A percentile compares a stretch with the other conserved stretches of the same genome.
phyloP scores from a whole-genome alignment of 129 eudicot genomes.

The Lonicera japonica region DNA sequence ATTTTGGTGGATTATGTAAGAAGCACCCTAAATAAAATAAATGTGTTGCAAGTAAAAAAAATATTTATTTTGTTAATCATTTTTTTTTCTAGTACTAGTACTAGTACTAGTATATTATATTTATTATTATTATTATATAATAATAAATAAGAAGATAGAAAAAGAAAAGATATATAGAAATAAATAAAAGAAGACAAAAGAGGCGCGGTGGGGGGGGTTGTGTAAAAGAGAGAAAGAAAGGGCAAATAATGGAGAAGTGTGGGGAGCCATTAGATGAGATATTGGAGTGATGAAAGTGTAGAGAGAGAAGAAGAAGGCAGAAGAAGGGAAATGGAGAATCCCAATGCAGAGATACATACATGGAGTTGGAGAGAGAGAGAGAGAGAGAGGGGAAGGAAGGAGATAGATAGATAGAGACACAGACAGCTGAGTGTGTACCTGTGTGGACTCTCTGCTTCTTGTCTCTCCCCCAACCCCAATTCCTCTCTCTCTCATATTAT shows the following conservation, averaged over 20 bases:
- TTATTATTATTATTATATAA: no score
- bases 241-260: slow-evolving; percentile 44
- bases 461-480: background rate
- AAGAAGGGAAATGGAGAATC: slow-evolving; percentile 25
- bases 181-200: slow-evolving; percentile 17
- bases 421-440: slow-evolving; percentile 30
- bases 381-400: no score
- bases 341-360: slow-evolving; percentile 23
- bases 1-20: no score
- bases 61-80: background rate
- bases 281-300: slow-evolving; percentile 15
- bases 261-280: slow-evolving; percentile 35
- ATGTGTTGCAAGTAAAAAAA: no score
- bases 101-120: no score
- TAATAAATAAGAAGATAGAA: background rate
- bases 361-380: no score
- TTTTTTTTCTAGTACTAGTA: background rate
- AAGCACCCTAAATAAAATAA: no score
- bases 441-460: background rate
- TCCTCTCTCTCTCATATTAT: background rate
- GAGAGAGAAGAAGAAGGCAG: slow-evolving; percentile 9
- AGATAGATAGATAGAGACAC: slow-evolving; percentile 17
- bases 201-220: background rate
- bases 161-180: background rate
- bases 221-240: slow-evolving; percentile 6